These are phyloP conservation scores for Astrocystis sublimbata DNA, from an alignment of 495 filamentous ascomycete species.

Conservation along the genomic window DNA sequence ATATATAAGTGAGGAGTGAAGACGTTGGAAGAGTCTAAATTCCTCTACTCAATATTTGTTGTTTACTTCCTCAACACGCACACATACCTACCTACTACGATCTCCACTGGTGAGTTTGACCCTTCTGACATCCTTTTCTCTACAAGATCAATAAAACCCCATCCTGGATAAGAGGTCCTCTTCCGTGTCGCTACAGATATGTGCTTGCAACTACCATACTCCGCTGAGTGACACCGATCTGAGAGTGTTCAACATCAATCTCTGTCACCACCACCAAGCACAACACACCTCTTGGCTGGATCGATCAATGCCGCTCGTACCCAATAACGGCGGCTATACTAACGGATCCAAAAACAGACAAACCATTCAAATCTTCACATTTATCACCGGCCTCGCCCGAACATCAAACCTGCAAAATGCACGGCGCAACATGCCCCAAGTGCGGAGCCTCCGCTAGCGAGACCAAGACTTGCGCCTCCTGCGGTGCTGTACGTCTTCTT, in stretches of 20 bases:
- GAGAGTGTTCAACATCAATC: background rate
- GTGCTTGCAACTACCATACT: background rate
- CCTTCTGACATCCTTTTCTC: no score
- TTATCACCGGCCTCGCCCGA: background rate
- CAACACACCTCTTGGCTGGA: no score
- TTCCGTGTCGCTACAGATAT: no score
- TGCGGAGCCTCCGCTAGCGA: conserved; percentile 44
- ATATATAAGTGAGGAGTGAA: conserved; percentile 15
- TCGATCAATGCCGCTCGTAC: no score
- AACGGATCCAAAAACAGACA: background rate
- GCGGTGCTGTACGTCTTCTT: conserved; percentile 48
- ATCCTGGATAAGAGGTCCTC: no score
- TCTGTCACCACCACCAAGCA: background rate
- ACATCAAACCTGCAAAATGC: conserved; percentile 38
- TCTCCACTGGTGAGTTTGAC: background rate
- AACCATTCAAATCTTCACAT: background rate
- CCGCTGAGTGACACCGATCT: background rate
- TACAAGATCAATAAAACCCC: no score
- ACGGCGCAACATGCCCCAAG: conserved; percentile 50
- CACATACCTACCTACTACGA: background rate
- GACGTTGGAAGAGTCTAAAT: conserved; percentile 9
- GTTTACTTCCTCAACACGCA: background rate
- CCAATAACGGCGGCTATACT: background rate
- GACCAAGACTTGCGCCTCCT: conserved; percentile 48
- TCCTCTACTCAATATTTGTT: background rate